Evolutionary conservation across 257 asterid species (phyloP), one percentile per base, ranked within the genome.

Genomic region (Solanum chiquidenum): DNA sequence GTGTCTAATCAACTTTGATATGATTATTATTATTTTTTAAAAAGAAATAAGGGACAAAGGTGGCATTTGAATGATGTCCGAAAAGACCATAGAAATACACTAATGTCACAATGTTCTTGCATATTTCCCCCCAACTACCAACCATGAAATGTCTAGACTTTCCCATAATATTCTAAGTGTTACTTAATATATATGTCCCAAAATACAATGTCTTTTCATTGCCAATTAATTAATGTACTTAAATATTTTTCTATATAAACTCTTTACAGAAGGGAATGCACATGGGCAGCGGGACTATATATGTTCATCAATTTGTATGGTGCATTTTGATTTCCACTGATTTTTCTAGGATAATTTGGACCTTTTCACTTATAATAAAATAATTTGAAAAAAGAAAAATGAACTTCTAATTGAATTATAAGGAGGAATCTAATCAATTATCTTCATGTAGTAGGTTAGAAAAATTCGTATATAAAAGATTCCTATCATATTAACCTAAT

Each of bases 241-340:
- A 83, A 88, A 82, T 79, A 88, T 86, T 79, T 87, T 85, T 49
- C 86, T 89, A 87, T 89, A 87, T 89, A 66, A 84, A 84, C 89
- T 90, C 93, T 93, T 93, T 93, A 94, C 96, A 93, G 94, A 85
- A 75, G 91, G 92, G 94, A 90, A 66, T 87, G 91, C 97, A 94
- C 95, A 94, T 94, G 90, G 89, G 69, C 62, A 72, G 74, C 31
- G 74, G 84, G 87, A 62, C 44, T 82, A 68, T 83, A 31, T 23
- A 27, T 46, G 27, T 12, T 72, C 8, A 34, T 72, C 46, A 20
- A 80, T 25, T 42, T 46, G 18, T 29, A 29, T 29, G 27, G 25
- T 46, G 40, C 85, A 46, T 64, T 46, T 77, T 77, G 64, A 79
- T 79, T 76, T 76, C 23, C 23, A 12, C 52, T 3, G 12, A 2